phyloP scores from a whole-genome alignment of 495 filamentous ascomycete genomes.

The Neurospora hispaniola region DNA sequence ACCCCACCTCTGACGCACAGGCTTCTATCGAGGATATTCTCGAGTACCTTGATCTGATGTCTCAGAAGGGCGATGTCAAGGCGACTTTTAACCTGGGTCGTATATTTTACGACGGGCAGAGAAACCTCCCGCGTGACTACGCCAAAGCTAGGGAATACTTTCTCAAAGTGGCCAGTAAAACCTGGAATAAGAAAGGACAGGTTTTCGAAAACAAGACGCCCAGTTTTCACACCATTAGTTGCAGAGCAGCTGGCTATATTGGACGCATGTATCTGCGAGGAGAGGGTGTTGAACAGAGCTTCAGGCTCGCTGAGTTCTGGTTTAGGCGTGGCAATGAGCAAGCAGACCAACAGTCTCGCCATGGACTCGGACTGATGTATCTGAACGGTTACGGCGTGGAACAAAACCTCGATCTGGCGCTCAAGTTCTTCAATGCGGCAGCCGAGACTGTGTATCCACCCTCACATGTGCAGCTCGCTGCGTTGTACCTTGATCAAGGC shows the following conservation, averaged over 20 bases:
- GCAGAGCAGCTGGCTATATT: conserved; percentile 83
- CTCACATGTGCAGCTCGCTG: conserved; percentile 74
- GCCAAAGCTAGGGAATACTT: conserved; percentile 73
- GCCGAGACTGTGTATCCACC: conserved; percentile 77
- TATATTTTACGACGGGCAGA: conserved; percentile 82
- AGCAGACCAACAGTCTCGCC: conserved; percentile 78
- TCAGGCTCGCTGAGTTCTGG: conserved; percentile 66
- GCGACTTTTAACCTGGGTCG: conserved; percentile 82
- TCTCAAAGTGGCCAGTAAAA: conserved; percentile 65
- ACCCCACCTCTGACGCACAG: conserved; percentile 59
- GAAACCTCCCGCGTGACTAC: conserved; percentile 62
- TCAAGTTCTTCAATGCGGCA: conserved; percentile 69
- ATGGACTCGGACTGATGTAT: conserved; percentile 77
- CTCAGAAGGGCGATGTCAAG: conserved; percentile 84
- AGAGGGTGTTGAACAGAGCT: conserved; percentile 77
- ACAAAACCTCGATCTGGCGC: conserved; percentile 62
- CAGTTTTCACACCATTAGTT: conserved; percentile 67
- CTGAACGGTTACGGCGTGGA: conserved; percentile 74
- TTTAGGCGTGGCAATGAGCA: conserved; percentile 71
- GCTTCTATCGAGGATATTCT: conserved; percentile 86
- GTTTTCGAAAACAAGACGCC: conserved; percentile 34
- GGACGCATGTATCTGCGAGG: conserved; percentile 90
- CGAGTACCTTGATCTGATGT: conserved; percentile 90
- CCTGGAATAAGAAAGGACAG: conserved; percentile 60
- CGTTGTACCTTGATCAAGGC: conserved; percentile 84